Percentiles rank a stretch among this genome's conserved stretches.
These are phyloP conservation scores for Salix arbutifolia DNA, from an alignment of 345 rosid genomes.

Conservation along the genomic window DNA sequence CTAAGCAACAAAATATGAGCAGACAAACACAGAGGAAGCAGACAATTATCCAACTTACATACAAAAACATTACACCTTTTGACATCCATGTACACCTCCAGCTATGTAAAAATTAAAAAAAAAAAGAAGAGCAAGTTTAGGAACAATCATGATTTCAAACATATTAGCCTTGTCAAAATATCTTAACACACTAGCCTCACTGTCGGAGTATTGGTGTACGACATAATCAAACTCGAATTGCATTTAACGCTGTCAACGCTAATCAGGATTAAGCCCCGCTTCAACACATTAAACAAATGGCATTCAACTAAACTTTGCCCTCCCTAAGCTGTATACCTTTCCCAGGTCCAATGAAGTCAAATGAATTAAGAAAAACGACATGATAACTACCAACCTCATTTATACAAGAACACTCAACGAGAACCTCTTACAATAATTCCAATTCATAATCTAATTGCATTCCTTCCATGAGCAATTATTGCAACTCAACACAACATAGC, in stretches of 20 bases:
- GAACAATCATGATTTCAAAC: neutral
- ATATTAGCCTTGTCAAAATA: neutral
- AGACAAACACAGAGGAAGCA: slow-evolving; percentile 9
- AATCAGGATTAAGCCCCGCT: neutral
- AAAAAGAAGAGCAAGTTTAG: neutral
- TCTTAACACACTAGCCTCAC: neutral
- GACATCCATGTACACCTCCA: neutral
- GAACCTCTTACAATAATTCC: neutral
- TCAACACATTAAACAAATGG: neutral
- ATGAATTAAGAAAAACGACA: neutral
- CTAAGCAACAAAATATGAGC: slow-evolving; percentile 28
- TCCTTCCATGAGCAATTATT: neutral
- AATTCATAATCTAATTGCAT: neutral
- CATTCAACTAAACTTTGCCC: neutral
- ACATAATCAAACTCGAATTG: neutral
- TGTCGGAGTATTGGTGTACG: neutral
- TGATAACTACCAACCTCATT: neutral
- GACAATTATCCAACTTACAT: neutral
- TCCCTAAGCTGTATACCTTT: no score
- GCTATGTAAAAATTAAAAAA: neutral
- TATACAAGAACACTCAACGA: neutral
- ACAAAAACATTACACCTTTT: neutral
- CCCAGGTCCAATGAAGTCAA: no score
- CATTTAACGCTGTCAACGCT: neutral
- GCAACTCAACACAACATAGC: neutral